Evolutionary conservation across 2,329 filamentous ascomycete species (phyloP), one percentile per base, ranked within the genome.

Genomic region (Rutstroemia sp.): DNA sequence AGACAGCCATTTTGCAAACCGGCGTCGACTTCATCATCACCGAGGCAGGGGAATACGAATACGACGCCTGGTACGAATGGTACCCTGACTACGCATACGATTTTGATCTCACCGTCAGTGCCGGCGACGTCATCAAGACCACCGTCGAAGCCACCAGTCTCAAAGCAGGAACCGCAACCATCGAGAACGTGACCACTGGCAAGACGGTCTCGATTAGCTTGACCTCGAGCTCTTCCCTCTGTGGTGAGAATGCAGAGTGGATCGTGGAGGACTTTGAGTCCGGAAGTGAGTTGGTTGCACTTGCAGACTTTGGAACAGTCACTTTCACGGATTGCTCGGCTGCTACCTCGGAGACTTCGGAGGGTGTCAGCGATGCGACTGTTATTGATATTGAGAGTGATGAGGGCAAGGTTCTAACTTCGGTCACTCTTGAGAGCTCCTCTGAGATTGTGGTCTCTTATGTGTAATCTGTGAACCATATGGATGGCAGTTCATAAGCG

Each of bases 11-110:
- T 2, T 23, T 51, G 5, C 48, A 42, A 41, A 44, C 48, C 5
- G 37, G 48, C 21, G 12, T 51, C 21, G 37, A 50, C 83, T 78
- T 81, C 64, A 75, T 73, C 48, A 68, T 78, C 49, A 23, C 45
- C 7, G 59, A 72, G 19, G 68, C 69, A 25, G 57, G 58, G 38
- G 38, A 44, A 44, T 34, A 74, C 1, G 70, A 65, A 7, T 83
- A 75, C 62, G 74, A 78, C 49, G 77, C 79, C 10, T 83, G 80
- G 79, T 82, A 79, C 61, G 80, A 83, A 66, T 83, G 79, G 80
- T 81, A 75, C 62, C 79, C 80, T 0, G 75, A 80, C 63, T 76
- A 76, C 60, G 75, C 78, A 17, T 75, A 78, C 62, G 73, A 78
- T 64, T 82, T 81, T 65, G 45, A 48, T 12, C 25, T 30, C 9